A percentile compares a stretch with the other conserved stretches of the same genome.
phyloP scores from a whole-genome alignment of 208 protist species.

The Acanthamoeba royreba region DNA sequence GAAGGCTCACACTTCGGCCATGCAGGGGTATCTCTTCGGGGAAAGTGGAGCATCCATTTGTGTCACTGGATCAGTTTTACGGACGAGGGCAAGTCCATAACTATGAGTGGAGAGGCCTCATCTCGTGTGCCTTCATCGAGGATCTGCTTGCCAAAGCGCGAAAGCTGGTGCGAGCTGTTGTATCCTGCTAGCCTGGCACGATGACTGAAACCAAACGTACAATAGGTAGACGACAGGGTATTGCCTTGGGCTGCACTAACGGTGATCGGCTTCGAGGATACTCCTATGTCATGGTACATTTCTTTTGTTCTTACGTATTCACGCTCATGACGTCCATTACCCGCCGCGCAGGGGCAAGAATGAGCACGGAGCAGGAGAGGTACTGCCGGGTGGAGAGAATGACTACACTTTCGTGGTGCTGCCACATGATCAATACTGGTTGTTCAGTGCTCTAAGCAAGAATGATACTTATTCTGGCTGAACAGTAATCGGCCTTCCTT shows the following conservation, averaged over 20 bases:
- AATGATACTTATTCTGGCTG: neutral
- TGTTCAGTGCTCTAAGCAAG: neutral
- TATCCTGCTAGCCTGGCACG: neutral
- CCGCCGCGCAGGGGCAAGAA: conserved; percentile 13
- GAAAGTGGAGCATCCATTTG: neutral
- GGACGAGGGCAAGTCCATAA: neutral
- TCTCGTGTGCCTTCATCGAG: neutral
- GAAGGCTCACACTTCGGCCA: too few relatives aligned
- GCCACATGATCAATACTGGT: conserved; percentile 11
- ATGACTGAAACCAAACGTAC: neutral
- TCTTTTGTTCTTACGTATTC: too few relatives aligned
- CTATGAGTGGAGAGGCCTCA: neutral
- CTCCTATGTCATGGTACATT: neutral
- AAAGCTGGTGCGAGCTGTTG: neutral
- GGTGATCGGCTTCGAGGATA: conserved; percentile 36
- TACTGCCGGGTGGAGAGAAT: conserved; percentile 12
- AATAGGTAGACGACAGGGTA: neutral
- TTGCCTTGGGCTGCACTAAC: neutral
- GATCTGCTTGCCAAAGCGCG: neutral
- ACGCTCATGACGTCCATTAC: too few relatives aligned
- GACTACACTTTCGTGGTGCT: conserved; percentile 44
- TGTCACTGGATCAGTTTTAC: neutral
- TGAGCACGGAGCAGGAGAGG: neutral
- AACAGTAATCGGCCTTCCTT: neutral
- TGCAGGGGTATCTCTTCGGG: neutral